Percentiles rank a stretch among this genome's conserved stretches.
phyloP scores from a whole-genome alignment of 768 basidiomycete genomes.

The Podaxis sp. region DNA sequence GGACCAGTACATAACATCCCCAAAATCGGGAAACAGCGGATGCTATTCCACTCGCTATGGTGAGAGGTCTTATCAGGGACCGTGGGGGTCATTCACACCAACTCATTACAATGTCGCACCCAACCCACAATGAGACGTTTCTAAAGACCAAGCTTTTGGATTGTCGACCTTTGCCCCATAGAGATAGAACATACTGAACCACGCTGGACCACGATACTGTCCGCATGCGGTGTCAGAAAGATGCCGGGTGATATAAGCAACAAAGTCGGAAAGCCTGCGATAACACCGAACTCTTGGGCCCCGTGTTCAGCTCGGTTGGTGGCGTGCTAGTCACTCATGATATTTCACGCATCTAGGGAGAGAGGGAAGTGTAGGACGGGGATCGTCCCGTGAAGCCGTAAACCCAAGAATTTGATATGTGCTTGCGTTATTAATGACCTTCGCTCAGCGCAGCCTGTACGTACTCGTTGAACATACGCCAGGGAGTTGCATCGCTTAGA shows the following conservation, averaged over 20 bases:
- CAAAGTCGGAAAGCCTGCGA: not conserved
- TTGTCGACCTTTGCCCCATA: not conserved
- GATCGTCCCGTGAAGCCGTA: not conserved
- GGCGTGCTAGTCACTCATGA: not conserved
- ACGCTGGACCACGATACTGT: not conserved
- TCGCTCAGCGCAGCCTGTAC: not conserved
- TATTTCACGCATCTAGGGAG: not conserved
- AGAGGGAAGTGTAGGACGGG: not conserved
- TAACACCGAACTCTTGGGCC: not conserved
- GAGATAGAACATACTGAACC: not conserved
- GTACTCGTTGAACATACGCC: not conserved
- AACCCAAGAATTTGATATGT: not conserved
- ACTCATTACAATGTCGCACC: not conserved
- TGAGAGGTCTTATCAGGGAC: not conserved
- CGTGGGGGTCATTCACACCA: not conserved
- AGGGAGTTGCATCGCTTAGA: not conserved
- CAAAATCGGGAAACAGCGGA: not conserved
- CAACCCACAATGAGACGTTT: not conserved
- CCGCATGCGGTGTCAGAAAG: not conserved
- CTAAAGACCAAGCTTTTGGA: not conserved
- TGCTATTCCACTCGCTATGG: not conserved
- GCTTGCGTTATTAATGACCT: not conserved
- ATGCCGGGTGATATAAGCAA: not conserved
- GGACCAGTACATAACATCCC: not conserved
- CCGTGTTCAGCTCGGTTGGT: not conserved